These are phyloP conservation scores for Ramalina peruviana DNA, from an alignment of 495 filamentous ascomycete species.

Conservation along the genomic window DNA sequence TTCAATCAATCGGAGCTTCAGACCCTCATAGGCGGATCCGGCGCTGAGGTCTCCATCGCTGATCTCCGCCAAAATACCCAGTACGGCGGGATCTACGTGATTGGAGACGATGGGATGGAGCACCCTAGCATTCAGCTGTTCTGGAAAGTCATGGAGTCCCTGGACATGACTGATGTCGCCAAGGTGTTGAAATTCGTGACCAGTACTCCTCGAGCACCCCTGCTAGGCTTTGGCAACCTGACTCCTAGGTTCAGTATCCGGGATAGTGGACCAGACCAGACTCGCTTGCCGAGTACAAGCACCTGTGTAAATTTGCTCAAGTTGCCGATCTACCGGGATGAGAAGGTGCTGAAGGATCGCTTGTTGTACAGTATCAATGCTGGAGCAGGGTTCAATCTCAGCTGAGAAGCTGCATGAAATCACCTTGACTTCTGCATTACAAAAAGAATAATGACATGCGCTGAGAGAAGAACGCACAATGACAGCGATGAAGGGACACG, in stretches of 20 bases:
- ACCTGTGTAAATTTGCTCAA: conserved; percentile 96
- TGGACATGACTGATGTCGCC: conserved; percentile 60
- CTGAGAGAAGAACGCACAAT: neutral
- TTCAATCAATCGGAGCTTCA: conserved; percentile 95
- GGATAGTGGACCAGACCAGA: conserved; percentile 63
- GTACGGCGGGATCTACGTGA: conserved; percentile 75
- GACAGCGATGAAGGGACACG: neutral
- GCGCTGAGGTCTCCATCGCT: conserved; percentile 68
- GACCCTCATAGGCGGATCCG: conserved; percentile 78
- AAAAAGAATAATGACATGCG: neutral
- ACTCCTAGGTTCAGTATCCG: conserved; percentile 81
- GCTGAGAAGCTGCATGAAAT: neutral
- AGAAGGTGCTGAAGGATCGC: conserved; percentile 52
- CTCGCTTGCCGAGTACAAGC: conserved; percentile 78
- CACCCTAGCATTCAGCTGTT: conserved; percentile 77
- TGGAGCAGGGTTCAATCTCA: conserved; percentile 87
- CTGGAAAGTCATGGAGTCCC: conserved; percentile 73
- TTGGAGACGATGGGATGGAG: conserved; percentile 76
- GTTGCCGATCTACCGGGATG: conserved; percentile 65
- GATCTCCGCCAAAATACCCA: conserved; percentile 76
- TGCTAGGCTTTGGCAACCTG: conserved; percentile 79
- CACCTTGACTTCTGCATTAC: neutral
- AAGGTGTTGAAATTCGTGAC: conserved; percentile 95
- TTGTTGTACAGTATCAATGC: conserved; percentile 82
- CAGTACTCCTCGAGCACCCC: conserved; percentile 77